Conservation (phyloP, 2,329 filamentous ascomycete species). For the Beauveria sp. region DNA sequence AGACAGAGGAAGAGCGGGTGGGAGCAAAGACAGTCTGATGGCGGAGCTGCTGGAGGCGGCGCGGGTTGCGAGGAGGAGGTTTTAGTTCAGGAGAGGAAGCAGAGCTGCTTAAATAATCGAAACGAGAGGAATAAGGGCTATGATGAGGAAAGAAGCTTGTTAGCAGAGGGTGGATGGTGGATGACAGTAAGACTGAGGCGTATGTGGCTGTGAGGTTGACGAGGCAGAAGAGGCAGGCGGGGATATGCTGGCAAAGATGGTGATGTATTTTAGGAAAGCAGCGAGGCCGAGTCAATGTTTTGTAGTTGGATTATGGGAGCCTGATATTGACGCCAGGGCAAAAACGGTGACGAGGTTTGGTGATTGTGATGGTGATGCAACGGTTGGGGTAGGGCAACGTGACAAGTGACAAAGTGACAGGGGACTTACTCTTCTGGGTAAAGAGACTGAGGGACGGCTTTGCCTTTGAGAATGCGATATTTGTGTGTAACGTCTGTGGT, state of each 20-base stretch:
- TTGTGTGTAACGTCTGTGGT: slow-evolving; percentile 20
- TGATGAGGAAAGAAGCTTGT: slow-evolving; percentile 9
- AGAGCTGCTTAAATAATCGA: slow-evolving; percentile 15
- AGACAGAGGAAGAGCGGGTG: slow-evolving; percentile 52
- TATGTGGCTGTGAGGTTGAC: background rate
- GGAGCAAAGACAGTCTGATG: slow-evolving; percentile 24
- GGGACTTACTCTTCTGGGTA: slow-evolving; percentile 13
- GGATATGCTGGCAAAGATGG: background rate
- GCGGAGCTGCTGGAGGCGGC: slow-evolving; percentile 21
- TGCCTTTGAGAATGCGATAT: slow-evolving; percentile 26
- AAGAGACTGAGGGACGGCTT: slow-evolving; percentile 23
- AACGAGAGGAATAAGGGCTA: slow-evolving; percentile 18
- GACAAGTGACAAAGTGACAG: background rate
- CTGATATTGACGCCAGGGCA: background rate
- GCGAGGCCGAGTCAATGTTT: background rate
- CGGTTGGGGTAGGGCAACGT: background rate
- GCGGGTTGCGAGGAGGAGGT: slow-evolving; percentile 30
- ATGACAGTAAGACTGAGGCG: background rate
- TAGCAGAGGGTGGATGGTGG: background rate
- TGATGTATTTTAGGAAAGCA: background rate
- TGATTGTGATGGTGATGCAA: background rate
- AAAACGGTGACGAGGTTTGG: background rate
- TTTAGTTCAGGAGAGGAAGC: slow-evolving; percentile 22
- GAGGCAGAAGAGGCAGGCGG: background rate
- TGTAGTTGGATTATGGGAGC: background rate